A percentile compares a stretch with the other conserved stretches of the same genome.
These are phyloP conservation scores for Phytophthora brassicae DNA, from an alignment of 352 stramenopile species.

Conservation along the genomic window DNA sequence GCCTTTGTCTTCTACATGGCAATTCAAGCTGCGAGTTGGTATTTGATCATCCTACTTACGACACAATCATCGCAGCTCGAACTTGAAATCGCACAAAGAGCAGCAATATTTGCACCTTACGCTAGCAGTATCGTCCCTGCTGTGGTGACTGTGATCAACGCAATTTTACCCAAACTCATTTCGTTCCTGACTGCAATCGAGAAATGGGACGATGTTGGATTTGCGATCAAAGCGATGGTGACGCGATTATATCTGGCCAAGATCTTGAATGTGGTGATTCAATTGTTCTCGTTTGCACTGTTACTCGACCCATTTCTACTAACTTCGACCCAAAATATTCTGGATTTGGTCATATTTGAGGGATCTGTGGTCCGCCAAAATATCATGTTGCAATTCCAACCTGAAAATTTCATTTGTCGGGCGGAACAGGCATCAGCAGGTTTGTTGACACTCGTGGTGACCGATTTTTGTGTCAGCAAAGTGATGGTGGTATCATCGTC, in stretches of 20 bases:
- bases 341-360: conserved; percentile 44
- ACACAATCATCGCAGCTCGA: conserved; percentile 69
- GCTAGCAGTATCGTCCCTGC: conserved; percentile 67
- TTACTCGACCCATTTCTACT: conserved; percentile 70
- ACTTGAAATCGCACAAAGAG: conserved; percentile 39
- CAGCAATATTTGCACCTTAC: conserved; percentile 51
- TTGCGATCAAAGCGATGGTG: conserved; percentile 84
- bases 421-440: conserved; percentile 67
- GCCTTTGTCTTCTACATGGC: conserved; percentile 63
- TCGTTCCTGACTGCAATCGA: conserved; percentile 67
- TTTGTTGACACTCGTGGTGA: conserved; percentile 68
- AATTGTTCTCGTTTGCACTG: conserved; percentile 73
- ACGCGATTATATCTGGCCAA: conserved; percentile 82
- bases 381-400: conserved; percentile 71
- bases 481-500: conserved; percentile 39
- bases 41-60: conserved; percentile 73
- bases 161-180: conserved; percentile 62
- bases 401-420: conserved; percentile 46
- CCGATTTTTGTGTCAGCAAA: conserved; percentile 78
- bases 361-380: conserved; percentile 49
- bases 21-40: conserved; percentile 68
- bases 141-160: conserved; percentile 76
- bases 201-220: conserved; percentile 77
- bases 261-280: conserved; percentile 81
- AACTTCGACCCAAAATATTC: conserved; percentile 38